phyloP scores from a whole-genome alignment of 139 green algal genomes.

The Chlorella sorokiniana region DNA sequence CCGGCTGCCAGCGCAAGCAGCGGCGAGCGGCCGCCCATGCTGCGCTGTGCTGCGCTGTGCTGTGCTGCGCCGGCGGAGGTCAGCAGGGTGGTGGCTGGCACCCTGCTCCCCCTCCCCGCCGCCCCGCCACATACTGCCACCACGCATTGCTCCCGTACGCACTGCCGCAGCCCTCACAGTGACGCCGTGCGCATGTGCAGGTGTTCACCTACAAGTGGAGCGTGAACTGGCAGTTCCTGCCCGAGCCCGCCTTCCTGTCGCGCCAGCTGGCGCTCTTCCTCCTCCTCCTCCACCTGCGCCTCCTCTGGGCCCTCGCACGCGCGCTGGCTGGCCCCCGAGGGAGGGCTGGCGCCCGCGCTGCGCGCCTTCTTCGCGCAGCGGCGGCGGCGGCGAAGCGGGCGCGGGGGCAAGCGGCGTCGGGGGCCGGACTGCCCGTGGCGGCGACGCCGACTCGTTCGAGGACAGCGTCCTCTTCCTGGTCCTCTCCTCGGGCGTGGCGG shows the following conservation, averaged over 20 bases:
- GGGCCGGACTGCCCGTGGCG: not conserved
- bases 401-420: not conserved
- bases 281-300: conserved; percentile 59
- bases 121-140: too few species aligned
- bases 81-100: not conserved
- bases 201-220: conserved; percentile 79
- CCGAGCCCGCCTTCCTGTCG: conserved; percentile 70
- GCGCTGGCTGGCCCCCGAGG: conserved; percentile 11
- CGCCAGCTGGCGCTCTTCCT: conserved; percentile 57
- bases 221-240: conserved; percentile 88
- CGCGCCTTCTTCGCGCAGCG: conserved; percentile 13
- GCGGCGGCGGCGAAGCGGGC: not conserved
- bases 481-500: conserved; percentile 78
- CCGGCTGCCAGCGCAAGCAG: not conserved
- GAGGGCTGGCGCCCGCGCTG: conserved; percentile 10
- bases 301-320: conserved; percentile 67
- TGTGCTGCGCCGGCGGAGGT: too few species aligned
- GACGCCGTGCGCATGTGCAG: not conserved
- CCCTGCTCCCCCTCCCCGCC: not conserved
- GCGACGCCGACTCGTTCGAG: not conserved
- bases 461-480: conserved; percentile 54
- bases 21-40: not conserved
- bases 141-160: too few species aligned
- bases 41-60: not conserved
- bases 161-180: too few species aligned